Percentiles rank a stretch among this genome's conserved stretches.
Conservation (phyloP, 1,284 basidiomycete genomes). For the Malassezia globosa region DNA sequence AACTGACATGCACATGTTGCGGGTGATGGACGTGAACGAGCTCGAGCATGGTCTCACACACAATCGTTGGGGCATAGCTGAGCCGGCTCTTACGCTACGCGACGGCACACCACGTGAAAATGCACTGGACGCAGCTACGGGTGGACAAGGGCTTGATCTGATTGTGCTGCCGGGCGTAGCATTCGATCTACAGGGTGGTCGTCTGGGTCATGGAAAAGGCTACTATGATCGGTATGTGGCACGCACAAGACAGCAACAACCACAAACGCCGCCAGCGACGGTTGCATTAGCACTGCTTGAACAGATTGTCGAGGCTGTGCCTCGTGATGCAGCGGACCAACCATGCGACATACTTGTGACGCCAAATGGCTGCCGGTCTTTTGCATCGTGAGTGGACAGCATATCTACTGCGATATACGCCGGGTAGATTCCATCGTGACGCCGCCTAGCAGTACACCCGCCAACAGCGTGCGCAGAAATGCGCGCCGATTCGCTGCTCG, state of each 20-base stretch:
- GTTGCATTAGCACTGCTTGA: constrained; percentile 11
- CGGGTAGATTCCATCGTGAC: constrained; percentile 8
- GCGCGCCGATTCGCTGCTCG: constrained; percentile 11
- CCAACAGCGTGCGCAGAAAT: constrained; percentile 11
- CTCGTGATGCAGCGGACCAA: constrained; percentile 5
- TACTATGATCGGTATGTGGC: constrained; percentile 49
- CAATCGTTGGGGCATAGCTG: constrained; percentile 48
- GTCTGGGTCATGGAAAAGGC: constrained; percentile 49
- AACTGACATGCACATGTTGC: constrained; percentile 47
- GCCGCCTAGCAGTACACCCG: constrained; percentile 12
- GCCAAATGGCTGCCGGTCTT: background rate
- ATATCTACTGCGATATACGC: background rate
- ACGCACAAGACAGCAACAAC: background rate
- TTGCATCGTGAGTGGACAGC: too few species aligned
- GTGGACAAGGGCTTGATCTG: constrained; percentile 45
- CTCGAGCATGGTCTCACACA: constrained; percentile 21
- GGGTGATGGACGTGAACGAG: constrained; percentile 41
- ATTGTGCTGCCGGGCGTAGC: constrained; percentile 48
- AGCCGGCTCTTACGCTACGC: constrained; percentile 36
- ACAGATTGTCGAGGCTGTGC: constrained; percentile 10
- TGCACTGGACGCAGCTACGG: constrained; percentile 37
- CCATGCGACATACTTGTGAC: constrained; percentile 5
- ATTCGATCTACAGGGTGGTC: constrained; percentile 43
- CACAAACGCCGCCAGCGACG: constrained; percentile 1
- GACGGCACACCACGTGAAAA: constrained; percentile 26